Conservation (phyloP, 805 yeast genomes). For the Zygosaccharomyces bailii region DNA sequence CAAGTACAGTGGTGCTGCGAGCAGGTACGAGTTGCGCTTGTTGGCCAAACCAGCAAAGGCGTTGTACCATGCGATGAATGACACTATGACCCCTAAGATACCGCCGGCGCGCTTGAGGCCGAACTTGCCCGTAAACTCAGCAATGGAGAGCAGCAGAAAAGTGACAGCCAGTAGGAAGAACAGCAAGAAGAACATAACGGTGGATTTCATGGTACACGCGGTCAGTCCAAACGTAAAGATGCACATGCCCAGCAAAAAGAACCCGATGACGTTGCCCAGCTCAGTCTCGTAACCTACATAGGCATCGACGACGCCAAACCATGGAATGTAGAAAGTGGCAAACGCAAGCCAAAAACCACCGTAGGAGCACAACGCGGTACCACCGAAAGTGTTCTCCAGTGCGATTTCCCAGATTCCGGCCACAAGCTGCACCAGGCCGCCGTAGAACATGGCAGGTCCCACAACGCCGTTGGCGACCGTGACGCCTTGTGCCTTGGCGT, state of each 20-base stretch:
- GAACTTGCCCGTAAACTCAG: slow-evolving; percentile 43
- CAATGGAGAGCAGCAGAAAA: slow-evolving; percentile 49
- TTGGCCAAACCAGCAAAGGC: slow-evolving; percentile 66
- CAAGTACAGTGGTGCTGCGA: slow-evolving; percentile 28
- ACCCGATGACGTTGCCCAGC: slow-evolving; percentile 50
- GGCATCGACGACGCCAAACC: slow-evolving; percentile 55
- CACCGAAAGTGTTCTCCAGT: slow-evolving; percentile 62
- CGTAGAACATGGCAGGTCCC: slow-evolving; percentile 55
- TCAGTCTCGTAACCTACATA: slow-evolving; percentile 40
- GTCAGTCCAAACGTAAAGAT: slow-evolving; percentile 51
- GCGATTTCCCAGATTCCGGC: slow-evolving; percentile 67
- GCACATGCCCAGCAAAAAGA: slow-evolving; percentile 56
- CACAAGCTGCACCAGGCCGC: slow-evolving; percentile 53
- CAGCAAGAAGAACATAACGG: slow-evolving; percentile 54
- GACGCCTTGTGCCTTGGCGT: slow-evolving; percentile 52
- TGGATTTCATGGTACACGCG: slow-evolving; percentile 54
- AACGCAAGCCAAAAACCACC: slow-evolving; percentile 68
- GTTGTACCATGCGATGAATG: slow-evolving; percentile 60
- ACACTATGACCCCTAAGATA: slow-evolving; percentile 53
- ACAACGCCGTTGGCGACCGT: slow-evolving; percentile 48
- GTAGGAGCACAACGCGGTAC: slow-evolving; percentile 53
- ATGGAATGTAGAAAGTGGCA: slow-evolving; percentile 52
- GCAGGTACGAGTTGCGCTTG: slow-evolving; percentile 48
- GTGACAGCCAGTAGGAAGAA: slow-evolving; percentile 51
- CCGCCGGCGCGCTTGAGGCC: slow-evolving; percentile 53